These are phyloP conservation scores for Fusarium staphyleae DNA, from an alignment of 2,329 filamentous ascomycete species.

Conservation along the genomic window DNA sequence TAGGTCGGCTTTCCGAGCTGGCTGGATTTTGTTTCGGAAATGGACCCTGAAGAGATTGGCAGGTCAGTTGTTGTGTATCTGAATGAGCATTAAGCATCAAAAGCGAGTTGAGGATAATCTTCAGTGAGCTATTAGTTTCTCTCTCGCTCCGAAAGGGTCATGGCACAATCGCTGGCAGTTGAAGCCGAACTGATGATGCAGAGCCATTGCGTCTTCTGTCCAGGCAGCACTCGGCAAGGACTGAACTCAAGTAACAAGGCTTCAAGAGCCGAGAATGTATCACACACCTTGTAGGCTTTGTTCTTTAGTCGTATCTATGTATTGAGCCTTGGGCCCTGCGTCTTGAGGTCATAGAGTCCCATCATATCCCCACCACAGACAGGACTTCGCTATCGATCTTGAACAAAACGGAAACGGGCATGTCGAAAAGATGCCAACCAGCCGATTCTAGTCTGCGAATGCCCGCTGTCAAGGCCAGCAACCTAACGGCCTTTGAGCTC, in stretches of 20 bases:
- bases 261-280: not conserved
- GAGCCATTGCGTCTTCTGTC: conserved; percentile 2
- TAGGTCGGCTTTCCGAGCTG: conserved; percentile 3
- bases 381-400: conserved; percentile 3
- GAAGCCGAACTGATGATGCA: conserved; percentile 1
- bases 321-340: conserved; percentile 6
- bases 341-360: conserved; percentile 23
- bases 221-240: not conserved
- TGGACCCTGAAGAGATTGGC: not conserved
- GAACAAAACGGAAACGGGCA: too few relatives aligned
- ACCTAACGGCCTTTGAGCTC: not conserved
- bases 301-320: conserved; percentile 8
- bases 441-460: too few relatives aligned
- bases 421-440: too few relatives aligned
- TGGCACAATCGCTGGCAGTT: not conserved
- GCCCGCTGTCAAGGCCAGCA: too few relatives aligned
- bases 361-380: conserved; percentile 15
- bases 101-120: not conserved
- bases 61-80: too few relatives aligned
- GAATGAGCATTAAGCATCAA: too few relatives aligned
- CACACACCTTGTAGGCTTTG: too few relatives aligned
- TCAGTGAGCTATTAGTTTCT: not conserved
- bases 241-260: not conserved
- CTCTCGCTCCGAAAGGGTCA: not conserved
- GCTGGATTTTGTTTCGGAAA: not conserved